These are phyloP conservation scores for Begonia peltatifolia DNA, from an alignment of 306 rosid species.

Conservation along the genomic window DNA sequence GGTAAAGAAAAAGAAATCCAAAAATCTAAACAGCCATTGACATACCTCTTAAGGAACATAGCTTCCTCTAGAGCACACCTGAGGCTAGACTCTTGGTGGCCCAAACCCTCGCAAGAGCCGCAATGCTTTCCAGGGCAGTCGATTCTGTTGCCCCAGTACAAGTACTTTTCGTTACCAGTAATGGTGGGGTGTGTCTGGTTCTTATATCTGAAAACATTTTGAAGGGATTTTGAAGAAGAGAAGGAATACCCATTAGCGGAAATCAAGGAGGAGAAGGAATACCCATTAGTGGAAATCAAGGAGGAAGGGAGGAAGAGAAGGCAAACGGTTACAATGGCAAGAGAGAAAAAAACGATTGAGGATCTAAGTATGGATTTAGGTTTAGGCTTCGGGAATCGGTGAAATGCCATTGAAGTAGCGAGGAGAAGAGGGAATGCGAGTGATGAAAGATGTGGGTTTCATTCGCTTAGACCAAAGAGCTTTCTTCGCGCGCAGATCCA, in stretches of 20 bases:
- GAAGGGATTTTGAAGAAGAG: constrained; percentile 9
- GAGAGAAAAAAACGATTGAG: constrained; percentile 19
- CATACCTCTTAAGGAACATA: constrained; percentile 42
- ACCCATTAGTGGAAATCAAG: constrained; percentile 26
- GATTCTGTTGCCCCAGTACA: constrained; percentile 76
- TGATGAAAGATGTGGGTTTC: background rate
- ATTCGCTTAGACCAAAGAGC: too few species aligned
- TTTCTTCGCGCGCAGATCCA: too few species aligned
- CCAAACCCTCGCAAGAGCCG: constrained; percentile 73
- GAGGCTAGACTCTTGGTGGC: constrained; percentile 96
- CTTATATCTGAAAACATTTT: constrained; percentile 3
- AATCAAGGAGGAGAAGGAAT: constrained; percentile 21
- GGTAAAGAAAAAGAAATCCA: constrained; percentile 4
- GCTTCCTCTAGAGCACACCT: constrained; percentile 95
- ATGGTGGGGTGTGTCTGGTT: constrained; percentile 3
- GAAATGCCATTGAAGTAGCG: constrained; percentile 37
- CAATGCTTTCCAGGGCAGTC: constrained; percentile 98
- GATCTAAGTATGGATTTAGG: constrained; percentile 29
- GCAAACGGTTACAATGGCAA: constrained; percentile 25
- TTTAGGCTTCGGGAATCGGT: constrained; percentile 25
- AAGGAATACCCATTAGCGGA: constrained; percentile 22
- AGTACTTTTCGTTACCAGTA: constrained; percentile 29
- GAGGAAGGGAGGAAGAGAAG: constrained; percentile 34
- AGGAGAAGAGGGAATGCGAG: background rate
- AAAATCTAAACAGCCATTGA: background rate